Base-by-base conservation (phyloP, 768 basidiomycete species). In the Tricholoma sp. region DNA sequence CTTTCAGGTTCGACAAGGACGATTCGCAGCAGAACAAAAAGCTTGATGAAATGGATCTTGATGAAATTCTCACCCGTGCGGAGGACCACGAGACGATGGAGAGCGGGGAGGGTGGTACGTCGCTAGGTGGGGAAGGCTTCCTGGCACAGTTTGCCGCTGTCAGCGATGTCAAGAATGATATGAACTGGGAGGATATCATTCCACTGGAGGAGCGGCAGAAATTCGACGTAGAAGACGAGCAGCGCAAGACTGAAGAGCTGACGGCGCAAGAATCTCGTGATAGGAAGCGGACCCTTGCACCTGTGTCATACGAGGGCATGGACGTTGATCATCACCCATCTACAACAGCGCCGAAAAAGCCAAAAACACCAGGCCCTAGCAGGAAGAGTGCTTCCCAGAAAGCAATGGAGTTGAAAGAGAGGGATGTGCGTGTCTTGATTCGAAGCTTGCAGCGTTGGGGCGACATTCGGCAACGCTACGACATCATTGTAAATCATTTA, bases 171-270 rank as follows among this genome's bases (percentile, higher is more conserved):
- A 98, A 98, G 81, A 93, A 94, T 68, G 96, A 98, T 74, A 94
- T 96, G 85, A 93, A 72, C 65, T 99, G 97, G 97, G 97, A 99
- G 67, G 97, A 98, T 59, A 98, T 99, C 71, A 98, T 99, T 63
- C 97, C 97, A 15, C 69, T 89, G 8, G 94, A 95, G 20, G 94
- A 94, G 65, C 87, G 97, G 6, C 85, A 88, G 70, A 86, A 83
- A 68, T 83, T 88, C 44, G 93, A 93, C 58, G 80, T 81, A 29
- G 94, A 95, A 61, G 88, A 92, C 57, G 86, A 88, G 58, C 80
- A 86, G 56, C 78, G 82, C 56, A 85, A 84, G 64, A 82, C 81
- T 36, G 88, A 92, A 63, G 89, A 93, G 57, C 66, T 85, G 56
- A 80, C 75, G 50, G 75, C 86, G 6, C 82, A 85, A 59, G 88